Base-by-base conservation (phyloP, 164 flowering plant genomes). In the Euptelea pleiosperma region DNA sequence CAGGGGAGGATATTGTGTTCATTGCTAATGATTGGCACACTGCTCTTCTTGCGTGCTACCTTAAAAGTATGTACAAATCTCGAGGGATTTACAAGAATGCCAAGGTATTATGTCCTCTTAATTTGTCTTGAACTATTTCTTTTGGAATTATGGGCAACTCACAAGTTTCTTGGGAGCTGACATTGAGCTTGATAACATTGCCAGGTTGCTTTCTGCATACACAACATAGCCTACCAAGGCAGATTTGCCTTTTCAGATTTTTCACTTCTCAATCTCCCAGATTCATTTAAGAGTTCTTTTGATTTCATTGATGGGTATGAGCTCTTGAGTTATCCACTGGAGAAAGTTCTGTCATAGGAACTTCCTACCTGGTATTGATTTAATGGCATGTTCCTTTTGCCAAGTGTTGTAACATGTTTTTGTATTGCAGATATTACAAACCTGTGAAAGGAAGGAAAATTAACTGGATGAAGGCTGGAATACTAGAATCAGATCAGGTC, bases 271-370 rank as follows among this genome's bases (percentile, higher is more conserved):
- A 79, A 81, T 71, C 83, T 93, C 58, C 94, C 96, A 1, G 79
- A 80, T 60, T 22, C 67, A 15, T 83, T 71, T 65, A 83, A 45
- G 73, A 62, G 96, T 54, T 84, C 96, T 15, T 89, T 93, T 55
- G 97, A 93, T 66, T 93, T 93, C 58, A 75, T 82, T 7, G 98
- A 93, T 55, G 98, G 98, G 98, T 92, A 80, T n/a, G n/a, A n/a
- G n/a, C n/a, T n/a, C n/a, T n/a, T n/a, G n/a, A n/a, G n/a, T n/a
- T n/a, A n/a, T n/a, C n/a, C n/a, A n/a, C n/a, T 8, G 57, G 11
- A 1, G n/a, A n/a, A n/a, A n/a, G 41, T 41, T 55, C 14, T 45
- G 14, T 8, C 4, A 14, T 4, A 4, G 4, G 53, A 35, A 29
- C 6, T 24, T 36, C 31, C 39, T 41, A 7, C 15, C 2, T 18